Evolutionary conservation across 1,139 yeast genomes (phyloP), one percentile per base, ranked within the genome.

Genomic region (Suhomyces ambrosiae): DNA sequence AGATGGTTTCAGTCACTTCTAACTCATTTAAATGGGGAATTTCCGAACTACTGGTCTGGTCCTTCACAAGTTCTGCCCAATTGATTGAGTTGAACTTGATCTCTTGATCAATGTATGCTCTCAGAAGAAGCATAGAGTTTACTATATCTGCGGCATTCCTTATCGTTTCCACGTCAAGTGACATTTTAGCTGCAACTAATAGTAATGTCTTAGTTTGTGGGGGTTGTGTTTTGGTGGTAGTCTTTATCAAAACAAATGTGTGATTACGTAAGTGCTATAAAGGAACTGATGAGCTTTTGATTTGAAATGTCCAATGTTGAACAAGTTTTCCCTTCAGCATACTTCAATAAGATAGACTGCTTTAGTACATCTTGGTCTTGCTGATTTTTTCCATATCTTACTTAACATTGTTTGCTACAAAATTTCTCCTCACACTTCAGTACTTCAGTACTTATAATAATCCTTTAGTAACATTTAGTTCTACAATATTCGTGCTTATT

Each of bases 101-200:
- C 16, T 60, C 58, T 3, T 58, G 49, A 21, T 60, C 60, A 10
- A 65, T 61, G 42, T 68, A 70, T 1, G 74, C 73, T 37, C 71
- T 63, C 27, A 71, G 57, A 1, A 56, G 37, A 13, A 71, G 58
- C 27, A 63, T 60, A 7, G 68, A 54, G 42, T 71, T 71, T 35
- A 71, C 51, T n/a, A 65, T 51, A 7, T 63, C 63, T 1, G 76
- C 61, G 2, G 74, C 75, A 47, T 61, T 62, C 24, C 49, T 44
- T 22, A 68, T 61, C 15, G 70, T 60, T 35, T 64, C 69, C 38
- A 54, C 55, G 46, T 65, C 68, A 17, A 53, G 44, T 9, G 40
- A 32, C 40, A 37, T 36, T 22, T 12, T 32, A 13, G 12, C 10
- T 15, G 7, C n/a, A n/a, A n/a, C n/a, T n/a, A n/a, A n/a, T n/a